Evolutionary conservation across 495 filamentous ascomycete species (phyloP).

Genomic region (Pseudevernia furfuracea): DNA sequence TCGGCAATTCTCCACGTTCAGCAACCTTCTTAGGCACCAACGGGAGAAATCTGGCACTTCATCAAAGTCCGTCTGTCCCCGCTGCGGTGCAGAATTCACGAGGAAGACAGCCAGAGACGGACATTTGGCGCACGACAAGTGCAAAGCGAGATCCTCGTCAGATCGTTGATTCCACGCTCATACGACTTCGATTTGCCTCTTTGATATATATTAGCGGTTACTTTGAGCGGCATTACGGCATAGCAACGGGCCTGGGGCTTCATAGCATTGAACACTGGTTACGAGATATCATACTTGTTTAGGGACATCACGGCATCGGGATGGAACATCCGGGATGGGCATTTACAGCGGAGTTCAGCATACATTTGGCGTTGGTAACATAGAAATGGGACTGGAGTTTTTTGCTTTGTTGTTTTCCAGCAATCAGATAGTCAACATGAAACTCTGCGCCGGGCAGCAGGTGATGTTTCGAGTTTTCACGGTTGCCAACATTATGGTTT

Average conservation of each 20-base stretch:
- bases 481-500: not conserved
- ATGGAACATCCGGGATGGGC: not conserved
- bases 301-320: not conserved
- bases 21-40: constrained; percentile 86
- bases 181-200: not conserved
- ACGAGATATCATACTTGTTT: not conserved
- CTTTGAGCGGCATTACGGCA: constrained; percentile 16
- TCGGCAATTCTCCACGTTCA: constrained; percentile 89
- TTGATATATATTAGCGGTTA: not conserved
- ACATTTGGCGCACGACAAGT: constrained; percentile 82
- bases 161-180: not conserved
- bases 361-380: not conserved
- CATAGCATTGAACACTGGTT: not conserved
- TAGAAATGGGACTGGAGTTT: not conserved
- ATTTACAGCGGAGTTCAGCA: constrained; percentile 5
- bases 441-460: not conserved
- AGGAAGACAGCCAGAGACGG: constrained; percentile 85
- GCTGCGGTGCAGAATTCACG: constrained; percentile 87
- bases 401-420: not conserved
- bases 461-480: not conserved
- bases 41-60: constrained; percentile 90
- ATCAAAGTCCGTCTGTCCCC: constrained; percentile 74
- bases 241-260: constrained; percentile 16
- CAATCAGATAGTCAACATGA: not conserved
- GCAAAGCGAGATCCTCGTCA: constrained; percentile 44